Base-by-base conservation (phyloP, 768 basidiomycete genomes). In the Boletus tylopilopsis region DNA sequence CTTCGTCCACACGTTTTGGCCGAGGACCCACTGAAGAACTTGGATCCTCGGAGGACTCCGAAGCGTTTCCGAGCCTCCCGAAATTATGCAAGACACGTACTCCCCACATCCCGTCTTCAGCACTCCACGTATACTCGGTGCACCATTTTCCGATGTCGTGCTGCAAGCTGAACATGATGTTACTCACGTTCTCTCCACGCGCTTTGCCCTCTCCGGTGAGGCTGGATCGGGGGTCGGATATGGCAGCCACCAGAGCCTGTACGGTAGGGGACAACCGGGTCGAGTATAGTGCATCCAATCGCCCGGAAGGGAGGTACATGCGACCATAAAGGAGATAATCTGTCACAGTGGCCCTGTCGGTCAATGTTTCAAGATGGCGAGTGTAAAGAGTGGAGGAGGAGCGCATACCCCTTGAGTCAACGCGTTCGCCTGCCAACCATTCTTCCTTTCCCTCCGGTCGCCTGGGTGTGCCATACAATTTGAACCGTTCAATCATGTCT, bases 321-420 rank as follows among this genome's bases (percentile, higher is more conserved):
- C 93, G 83, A 15, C 95, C 95, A 65, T 95, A 97, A 21, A 97
- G 74, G 33, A 98, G 79, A 67, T 94, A 98, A 69, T 97, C 95
- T 94, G 56, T 48, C 34, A 38, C 49, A 30, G 33, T 19, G 30
- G 25, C 46, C 51, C 55, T 53, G 53, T 50, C 36, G 49, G 55
- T 66, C 59, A 66, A 46, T 52, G 50, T 48, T 51, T 49, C 49
- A 53, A 55, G 33, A 46, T 50, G 51, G 42, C 29, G 27, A 18
- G 37, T 22, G 21, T 30, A 25, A 35, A 43, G 24, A 21, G 15
- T 35, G 41, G 25, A 2, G 21, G 7, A 38, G 10, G 66, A 77
- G 50, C 35, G 58, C 64, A 33, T 62, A 91, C 94, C 92, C 50
- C 87, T 78, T 18, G 75, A 76, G 61, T 91, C 81, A 6, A 91